A percentile compares a stretch with the other conserved stretches of the same genome.
phyloP scores from a whole-genome alignment of 768 basidiomycete species.

The Candolleomyces eurysporus region DNA sequence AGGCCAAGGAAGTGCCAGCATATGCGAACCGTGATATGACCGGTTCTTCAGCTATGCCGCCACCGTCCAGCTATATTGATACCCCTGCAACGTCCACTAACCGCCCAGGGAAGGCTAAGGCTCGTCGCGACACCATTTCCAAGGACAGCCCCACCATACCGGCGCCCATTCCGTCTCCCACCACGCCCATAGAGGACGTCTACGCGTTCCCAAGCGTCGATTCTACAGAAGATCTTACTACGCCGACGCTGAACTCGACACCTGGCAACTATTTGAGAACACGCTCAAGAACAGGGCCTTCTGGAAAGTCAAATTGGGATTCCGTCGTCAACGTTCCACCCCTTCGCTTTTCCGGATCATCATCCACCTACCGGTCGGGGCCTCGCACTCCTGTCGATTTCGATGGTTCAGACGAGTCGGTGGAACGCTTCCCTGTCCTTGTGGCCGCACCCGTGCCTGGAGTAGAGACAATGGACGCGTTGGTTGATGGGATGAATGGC shows the following conservation, averaged over 20 bases:
- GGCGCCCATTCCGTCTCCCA: background rate
- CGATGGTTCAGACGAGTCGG: conserved; percentile 35
- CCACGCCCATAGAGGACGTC: conserved; percentile 22
- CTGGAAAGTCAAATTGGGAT: conserved; percentile 44
- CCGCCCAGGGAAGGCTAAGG: background rate
- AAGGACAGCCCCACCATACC: conserved; percentile 15
- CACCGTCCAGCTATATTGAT: conserved; percentile 38
- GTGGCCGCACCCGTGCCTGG: conserved; percentile 78
- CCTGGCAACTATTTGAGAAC: conserved; percentile 39
- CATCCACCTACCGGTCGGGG: conserved; percentile 67
- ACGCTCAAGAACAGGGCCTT: conserved; percentile 61
- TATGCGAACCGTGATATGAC: conserved; percentile 20
- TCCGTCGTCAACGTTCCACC: conserved; percentile 43
- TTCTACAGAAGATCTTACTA: conserved; percentile 24
- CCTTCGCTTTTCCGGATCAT: conserved; percentile 61
- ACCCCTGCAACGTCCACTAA: background rate
- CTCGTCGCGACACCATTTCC: conserved; percentile 5
- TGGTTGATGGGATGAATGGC: conserved; percentile 89
- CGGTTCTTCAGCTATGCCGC: conserved; percentile 27
- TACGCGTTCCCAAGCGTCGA: conserved; percentile 44
- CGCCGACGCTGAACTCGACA: conserved; percentile 19
- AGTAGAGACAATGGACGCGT: conserved; percentile 84
- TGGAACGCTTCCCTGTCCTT: conserved; percentile 56
- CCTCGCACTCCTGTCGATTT: conserved; percentile 67
- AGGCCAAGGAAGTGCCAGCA: conserved; percentile 15